Conservation (phyloP, 345 rosid species). For the Erucastrum elatum region DNA sequence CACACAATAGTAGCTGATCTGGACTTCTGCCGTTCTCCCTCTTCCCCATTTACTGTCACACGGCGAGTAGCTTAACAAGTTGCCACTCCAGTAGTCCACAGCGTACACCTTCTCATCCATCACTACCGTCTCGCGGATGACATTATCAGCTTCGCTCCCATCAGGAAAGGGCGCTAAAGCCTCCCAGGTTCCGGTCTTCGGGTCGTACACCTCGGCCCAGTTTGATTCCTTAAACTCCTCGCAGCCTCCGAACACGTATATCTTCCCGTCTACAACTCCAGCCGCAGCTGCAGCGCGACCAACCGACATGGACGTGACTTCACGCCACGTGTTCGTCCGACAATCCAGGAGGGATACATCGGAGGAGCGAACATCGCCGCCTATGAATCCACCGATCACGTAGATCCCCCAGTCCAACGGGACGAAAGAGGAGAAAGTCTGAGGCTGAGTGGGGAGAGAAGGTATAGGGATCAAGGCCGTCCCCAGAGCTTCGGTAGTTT, state of each 20-base stretch:
- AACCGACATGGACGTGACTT: conserved; percentile 50
- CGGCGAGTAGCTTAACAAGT: neutral
- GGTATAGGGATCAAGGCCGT: conserved; percentile 25
- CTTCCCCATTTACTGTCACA: conserved; percentile 45
- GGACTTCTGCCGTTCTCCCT: neutral
- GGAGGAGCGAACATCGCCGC: conserved; percentile 46
- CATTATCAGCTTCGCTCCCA: neutral
- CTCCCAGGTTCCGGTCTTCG: conserved; percentile 40
- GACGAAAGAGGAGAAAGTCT: neutral
- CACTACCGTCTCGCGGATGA: neutral
- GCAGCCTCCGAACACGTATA: conserved; percentile 75
- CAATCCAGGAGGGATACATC: conserved; percentile 66
- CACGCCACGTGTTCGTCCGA: conserved; percentile 55
- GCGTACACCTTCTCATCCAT: conserved; percentile 13
- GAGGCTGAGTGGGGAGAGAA: neutral
- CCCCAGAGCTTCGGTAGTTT: too few relatives aligned
- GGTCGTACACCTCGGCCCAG: conserved; percentile 72
- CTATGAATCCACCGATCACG: conserved; percentile 59
- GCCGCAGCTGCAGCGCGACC: conserved; percentile 67
- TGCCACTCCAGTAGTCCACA: neutral
- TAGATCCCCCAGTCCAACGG: conserved; percentile 34
- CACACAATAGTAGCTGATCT: neutral
- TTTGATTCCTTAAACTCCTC: conserved; percentile 40
- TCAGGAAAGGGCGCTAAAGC: neutral
- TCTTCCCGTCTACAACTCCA: conserved; percentile 49